Evolutionary conservation across 805 yeast species (phyloP).

Genomic region (Schwanniomyces sp.): DNA sequence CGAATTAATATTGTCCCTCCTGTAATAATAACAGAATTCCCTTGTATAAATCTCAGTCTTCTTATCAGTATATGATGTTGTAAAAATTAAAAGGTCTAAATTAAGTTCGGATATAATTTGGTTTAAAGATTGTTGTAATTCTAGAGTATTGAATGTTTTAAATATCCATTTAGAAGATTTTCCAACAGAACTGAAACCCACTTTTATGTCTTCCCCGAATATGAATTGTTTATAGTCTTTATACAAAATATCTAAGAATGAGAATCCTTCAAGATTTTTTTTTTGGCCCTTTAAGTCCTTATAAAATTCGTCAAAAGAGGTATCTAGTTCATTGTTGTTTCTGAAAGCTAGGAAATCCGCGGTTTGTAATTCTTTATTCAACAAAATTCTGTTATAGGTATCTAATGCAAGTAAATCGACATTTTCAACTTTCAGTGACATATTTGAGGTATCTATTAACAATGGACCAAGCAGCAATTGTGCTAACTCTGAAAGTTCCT

Average conservation of each 20-base stretch:
- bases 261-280: conserved; percentile 60
- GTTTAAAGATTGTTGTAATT: conserved; percentile 21
- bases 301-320: conserved; percentile 13
- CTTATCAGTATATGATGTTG: conserved; percentile 39
- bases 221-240: conserved; percentile 84
- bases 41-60: conserved; percentile 31
- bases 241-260: conserved; percentile 59
- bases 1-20: conserved; percentile 4
- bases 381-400: conserved; percentile 29
- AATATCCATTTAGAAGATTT: conserved; percentile 59
- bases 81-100: conserved; percentile 33
- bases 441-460: conserved; percentile 71
- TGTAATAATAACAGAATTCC: conserved; percentile 31
- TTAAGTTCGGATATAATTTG: conserved; percentile 15
- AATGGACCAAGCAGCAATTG: conserved; percentile 64
- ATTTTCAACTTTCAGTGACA: conserved; percentile 61
- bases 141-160: conserved; percentile 18
- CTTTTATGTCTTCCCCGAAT: conserved; percentile 28
- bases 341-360: conserved; percentile 50
- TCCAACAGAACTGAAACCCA: conserved; percentile 81
- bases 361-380: conserved; percentile 47
- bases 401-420: conserved; percentile 52
- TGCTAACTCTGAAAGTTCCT: conserved; percentile 29
- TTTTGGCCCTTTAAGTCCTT: conserved; percentile 47
- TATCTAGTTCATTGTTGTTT: conserved; percentile 27